Evolutionary conservation across 257 asterid genomes (phyloP).

Genomic region (Gentiana dahurica): DNA sequence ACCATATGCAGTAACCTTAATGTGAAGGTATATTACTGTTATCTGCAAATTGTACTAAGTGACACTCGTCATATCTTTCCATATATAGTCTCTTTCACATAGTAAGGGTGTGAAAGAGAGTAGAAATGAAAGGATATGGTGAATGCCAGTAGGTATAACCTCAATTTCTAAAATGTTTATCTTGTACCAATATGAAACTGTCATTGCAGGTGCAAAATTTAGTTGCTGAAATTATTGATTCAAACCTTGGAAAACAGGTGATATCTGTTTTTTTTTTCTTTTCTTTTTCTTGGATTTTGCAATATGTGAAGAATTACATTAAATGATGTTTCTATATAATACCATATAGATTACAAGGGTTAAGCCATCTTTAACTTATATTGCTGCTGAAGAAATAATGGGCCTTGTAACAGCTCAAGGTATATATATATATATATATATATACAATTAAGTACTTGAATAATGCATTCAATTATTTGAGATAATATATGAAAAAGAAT

Average conservation of each 20-base stretch:
- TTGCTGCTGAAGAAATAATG: constrained; percentile 95
- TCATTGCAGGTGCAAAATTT: constrained; percentile 72
- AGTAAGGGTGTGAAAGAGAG: too few relatives aligned
- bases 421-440: constrained; percentile 11
- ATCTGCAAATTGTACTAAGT: too few relatives aligned
- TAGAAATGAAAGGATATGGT: too few relatives aligned
- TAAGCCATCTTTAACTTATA: constrained; percentile 74
- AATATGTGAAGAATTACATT: background rate
- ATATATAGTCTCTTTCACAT: too few relatives aligned
- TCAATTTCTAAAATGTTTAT: too few relatives aligned
- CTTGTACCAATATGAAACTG: too few relatives aligned
- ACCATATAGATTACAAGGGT: constrained; percentile 54
- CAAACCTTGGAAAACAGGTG: constrained; percentile 93
- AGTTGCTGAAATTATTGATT: constrained; percentile 84
- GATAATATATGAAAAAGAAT: too few relatives aligned
- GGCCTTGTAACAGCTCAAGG: constrained; percentile 99
- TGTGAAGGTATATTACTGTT: constrained; percentile 42
- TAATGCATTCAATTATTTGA: too few relatives aligned
- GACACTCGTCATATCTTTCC: too few relatives aligned
- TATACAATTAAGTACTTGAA: background rate
- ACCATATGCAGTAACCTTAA: constrained; percentile 65
- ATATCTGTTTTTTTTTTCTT: background rate
- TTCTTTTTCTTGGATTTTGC: constrained; percentile 1
- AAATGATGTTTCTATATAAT: constrained; percentile 2
- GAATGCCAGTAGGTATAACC: too few relatives aligned